Base-by-base conservation (phyloP, 2,329 filamentous ascomycete species). In the Aspergillus spinulosporus region DNA sequence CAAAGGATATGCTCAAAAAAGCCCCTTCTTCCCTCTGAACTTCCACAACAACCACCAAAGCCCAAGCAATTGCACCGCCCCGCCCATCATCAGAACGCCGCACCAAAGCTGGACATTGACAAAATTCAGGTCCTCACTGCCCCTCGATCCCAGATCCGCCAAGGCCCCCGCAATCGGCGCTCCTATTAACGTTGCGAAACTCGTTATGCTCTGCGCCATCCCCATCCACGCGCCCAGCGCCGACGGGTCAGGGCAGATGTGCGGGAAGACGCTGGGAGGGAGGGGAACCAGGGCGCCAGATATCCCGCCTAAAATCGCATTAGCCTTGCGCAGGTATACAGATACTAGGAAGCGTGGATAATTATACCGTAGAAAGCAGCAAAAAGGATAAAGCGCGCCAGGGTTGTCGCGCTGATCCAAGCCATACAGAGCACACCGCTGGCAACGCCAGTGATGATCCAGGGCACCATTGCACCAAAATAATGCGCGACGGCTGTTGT, bases 251-350 rank as follows among this genome's bases (percentile, higher is more conserved):
- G 73, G 73, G 3, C 76, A 80, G 39, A 82, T 71, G 44, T 78
- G 78, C 11, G 78, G 78, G 49, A 86, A 71, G 0, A 80, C 80
- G 0, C 84, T 82, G 0, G 86, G 85, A 54, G 88, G 87, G 5
- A 88, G 69, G 14, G 80, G 79, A 67, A 88, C 84, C 40, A 88
- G 80, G 0, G 78, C 83, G 0, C 84, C 85, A 0, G 80, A 83
- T 3, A 80, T 81, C 50, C 86, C 76, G 3, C 54, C 48, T 56
- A n/a, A 4, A 42, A 21, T 31, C 21, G 1, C 11, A 5, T 49
- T 21, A 28, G 46, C 3, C 9, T 39, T 15, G 5, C 21, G 21
- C 21, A 21, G 21, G 21, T 21, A 21, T 21, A 21, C 21, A 21
- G 21, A 21, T 21, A 21, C 21, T 21, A 21, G 21, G 21, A 21